A percentile compares a stretch with the other conserved stretches of the same genome.
These are phyloP conservation scores for Wickerhamomyces hampshirensis DNA, from an alignment of 805 yeast species.

Conservation along the genomic window DNA sequence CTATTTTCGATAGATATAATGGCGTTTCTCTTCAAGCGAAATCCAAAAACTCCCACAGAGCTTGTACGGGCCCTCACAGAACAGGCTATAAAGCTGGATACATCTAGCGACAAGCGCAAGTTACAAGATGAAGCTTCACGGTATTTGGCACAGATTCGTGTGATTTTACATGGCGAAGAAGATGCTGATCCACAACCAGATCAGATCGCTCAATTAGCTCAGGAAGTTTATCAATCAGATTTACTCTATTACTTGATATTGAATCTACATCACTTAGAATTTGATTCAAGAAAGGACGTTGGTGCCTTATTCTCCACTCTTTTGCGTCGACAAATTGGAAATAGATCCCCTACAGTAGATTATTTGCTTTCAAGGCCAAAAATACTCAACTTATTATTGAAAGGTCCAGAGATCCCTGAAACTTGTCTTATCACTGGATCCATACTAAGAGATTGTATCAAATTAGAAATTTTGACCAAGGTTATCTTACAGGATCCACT, in stretches of 20 bases:
- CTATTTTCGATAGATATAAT: no score
- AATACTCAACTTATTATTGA: slow-evolving; percentile 55
- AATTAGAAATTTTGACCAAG: slow-evolving; percentile 64
- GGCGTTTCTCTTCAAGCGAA: slow-evolving; percentile 81
- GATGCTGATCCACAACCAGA: slow-evolving; percentile 50
- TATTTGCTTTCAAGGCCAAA: slow-evolving; percentile 66
- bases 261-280: slow-evolving; percentile 66
- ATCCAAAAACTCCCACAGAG: slow-evolving; percentile 86
- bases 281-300: slow-evolving; percentile 87
- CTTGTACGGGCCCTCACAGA: slow-evolving; percentile 73
- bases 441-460: slow-evolving; percentile 80
- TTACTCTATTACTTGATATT: slow-evolving; percentile 56
- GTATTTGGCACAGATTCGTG: slow-evolving; percentile 57
- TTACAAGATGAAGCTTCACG: slow-evolving; percentile 72
- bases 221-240: slow-evolving; percentile 72
- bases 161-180: slow-evolving; percentile 66
- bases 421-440: slow-evolving; percentile 69
- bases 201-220: slow-evolving; percentile 62
- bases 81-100: slow-evolving; percentile 52
- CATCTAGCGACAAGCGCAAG: slow-evolving; percentile 33
- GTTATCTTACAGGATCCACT: slow-evolving; percentile 53
- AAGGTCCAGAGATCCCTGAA: slow-evolving; percentile 71
- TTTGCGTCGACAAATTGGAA: slow-evolving; percentile 72
- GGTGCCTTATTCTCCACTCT: slow-evolving; percentile 67
- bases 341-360: slow-evolving; percentile 82